Base-by-base conservation (phyloP, 1,284 basidiomycete species). In the Ceratobasidium sp. region DNA sequence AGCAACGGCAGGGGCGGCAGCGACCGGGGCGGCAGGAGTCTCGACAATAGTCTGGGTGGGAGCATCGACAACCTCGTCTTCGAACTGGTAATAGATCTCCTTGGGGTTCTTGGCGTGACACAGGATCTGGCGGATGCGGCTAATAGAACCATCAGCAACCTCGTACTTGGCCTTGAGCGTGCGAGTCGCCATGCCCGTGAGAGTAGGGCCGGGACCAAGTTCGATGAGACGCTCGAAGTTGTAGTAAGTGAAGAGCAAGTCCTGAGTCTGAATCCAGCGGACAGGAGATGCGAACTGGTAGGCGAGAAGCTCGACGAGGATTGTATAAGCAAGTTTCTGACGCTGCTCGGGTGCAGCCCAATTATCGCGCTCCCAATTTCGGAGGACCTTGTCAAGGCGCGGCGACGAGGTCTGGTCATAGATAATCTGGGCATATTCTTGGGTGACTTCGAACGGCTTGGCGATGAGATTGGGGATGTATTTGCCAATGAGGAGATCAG, bases 391-490 rank as follows among this genome's bases (percentile, higher is more conserved):
- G 79, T 96, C 94, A 74, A 99, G 90, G 75, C 93, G 91, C 58
- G 95, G 94, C 2, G 95, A 97, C 48, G 92, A 90, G 0, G 96
- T 98, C 83, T 97, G 94, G 77, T 96, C 93, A 80, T 95, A 96
- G 79, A 98, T 97, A 79, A 94, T 86, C 80, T 98, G 94, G 3
- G 93, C 93, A 79, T 99, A 99, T 72, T 91, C 90, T 79, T 90
- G 92, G 72, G 91, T 87, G 71, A 98, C 91, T 72, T 94, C 88
- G 84, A 99, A 99, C 0, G 96, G 96, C 80, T 92, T 90, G 76
- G 97, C 97, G 76, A 98, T 90, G 77, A 99, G 87, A 84, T 98
- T 99, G 69, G 97, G 97, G 70, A 99, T 97, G 83, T 99, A 99
- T 82, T 94, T 95, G 76, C 91, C 93, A 72, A 97, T 84, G 71